A percentile compares a stretch with the other conserved stretches of the same genome.
These are phyloP conservation scores for Cerrena zonata DNA, from an alignment of 1,284 basidiomycete genomes.

Conservation along the genomic window DNA sequence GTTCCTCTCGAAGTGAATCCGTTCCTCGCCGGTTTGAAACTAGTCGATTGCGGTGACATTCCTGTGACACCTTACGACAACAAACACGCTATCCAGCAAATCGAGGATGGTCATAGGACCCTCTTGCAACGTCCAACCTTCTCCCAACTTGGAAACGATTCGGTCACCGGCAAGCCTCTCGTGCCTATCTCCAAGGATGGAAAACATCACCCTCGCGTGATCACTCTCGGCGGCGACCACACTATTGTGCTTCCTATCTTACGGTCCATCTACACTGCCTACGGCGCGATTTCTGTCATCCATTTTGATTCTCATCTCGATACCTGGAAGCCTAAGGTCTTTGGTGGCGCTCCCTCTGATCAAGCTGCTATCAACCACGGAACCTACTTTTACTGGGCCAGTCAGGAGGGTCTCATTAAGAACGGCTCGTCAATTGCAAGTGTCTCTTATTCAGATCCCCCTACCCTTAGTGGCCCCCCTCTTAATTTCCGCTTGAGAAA, in stretches of 20 bases:
- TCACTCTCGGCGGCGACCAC: constrained; percentile 76
- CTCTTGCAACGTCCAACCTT: constrained; percentile 56
- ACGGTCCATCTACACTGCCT: constrained; percentile 61
- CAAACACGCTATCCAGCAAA: constrained; percentile 64
- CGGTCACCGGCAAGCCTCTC: constrained; percentile 49
- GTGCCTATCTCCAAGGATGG: constrained; percentile 53
- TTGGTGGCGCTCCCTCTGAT: constrained; percentile 61
- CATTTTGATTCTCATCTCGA: constrained; percentile 75
- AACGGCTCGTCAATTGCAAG: constrained; percentile 81
- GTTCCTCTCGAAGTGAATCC: constrained; percentile 67
- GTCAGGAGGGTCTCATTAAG: constrained; percentile 65
- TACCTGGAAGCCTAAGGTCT: constrained; percentile 70
- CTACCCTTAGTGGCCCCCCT: constrained; percentile 9
- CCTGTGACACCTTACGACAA: constrained; percentile 64
- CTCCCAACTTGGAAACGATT: constrained; percentile 56
- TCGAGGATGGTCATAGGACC: constrained; percentile 60
- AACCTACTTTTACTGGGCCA: constrained; percentile 76
- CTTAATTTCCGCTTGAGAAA: constrained; percentile 11
- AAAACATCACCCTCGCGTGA: constrained; percentile 59
- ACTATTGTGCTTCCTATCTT: constrained; percentile 65
- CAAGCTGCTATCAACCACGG: constrained; percentile 71
- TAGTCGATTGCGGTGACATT: constrained; percentile 71
- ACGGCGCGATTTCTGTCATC: constrained; percentile 70
- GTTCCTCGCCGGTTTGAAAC: constrained; percentile 52
- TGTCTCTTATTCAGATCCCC: constrained; percentile 33